These are phyloP conservation scores for Mrakiaceae sp. DNA, from an alignment of 1,284 basidiomycete genomes.

Conservation along the genomic window DNA sequence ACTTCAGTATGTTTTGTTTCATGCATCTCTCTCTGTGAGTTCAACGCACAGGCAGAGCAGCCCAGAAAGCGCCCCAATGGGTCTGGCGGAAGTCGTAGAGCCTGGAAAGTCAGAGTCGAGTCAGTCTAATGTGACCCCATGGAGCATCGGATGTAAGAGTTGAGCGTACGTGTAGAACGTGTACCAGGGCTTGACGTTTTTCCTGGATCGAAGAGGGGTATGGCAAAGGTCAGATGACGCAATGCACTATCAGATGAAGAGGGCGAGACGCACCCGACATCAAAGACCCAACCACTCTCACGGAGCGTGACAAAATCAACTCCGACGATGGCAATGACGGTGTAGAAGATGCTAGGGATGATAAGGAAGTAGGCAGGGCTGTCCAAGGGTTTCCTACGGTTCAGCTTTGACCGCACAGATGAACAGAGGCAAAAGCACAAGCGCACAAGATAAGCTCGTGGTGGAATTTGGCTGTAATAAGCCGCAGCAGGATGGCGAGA, in stretches of 20 bases:
- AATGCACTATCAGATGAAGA: no score
- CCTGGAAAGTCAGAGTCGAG: not conserved
- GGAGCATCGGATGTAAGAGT: no score
- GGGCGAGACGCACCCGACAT: constrained; percentile 42
- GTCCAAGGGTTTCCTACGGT: no score
- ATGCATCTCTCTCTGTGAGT: constrained; percentile 21
- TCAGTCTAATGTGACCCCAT: no score
- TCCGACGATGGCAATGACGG: constrained; percentile 54
- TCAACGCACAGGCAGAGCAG: constrained; percentile 63
- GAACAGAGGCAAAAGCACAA: no score
- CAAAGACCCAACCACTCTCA: constrained; percentile 75
- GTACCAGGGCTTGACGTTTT: constrained; percentile 55
- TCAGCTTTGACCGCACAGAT: no score
- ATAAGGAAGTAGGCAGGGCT: constrained; percentile 71
- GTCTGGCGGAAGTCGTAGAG: constrained; percentile 50
- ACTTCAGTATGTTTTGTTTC: no score
- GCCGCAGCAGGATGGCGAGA: constrained; percentile 64
- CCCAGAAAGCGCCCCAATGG: constrained; percentile 54
- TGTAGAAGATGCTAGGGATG: constrained; percentile 76
- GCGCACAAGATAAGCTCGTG: constrained; percentile 72
- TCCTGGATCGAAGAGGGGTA: constrained; percentile 25
- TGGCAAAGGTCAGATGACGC: no score
- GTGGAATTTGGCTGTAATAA: constrained; percentile 68
- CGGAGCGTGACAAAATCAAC: constrained; percentile 55
- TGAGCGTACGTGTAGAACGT: constrained; percentile 54